phyloP scores from a whole-genome alignment of 2,329 filamentous ascomycete genomes.

The Cladosporium sp. region DNA sequence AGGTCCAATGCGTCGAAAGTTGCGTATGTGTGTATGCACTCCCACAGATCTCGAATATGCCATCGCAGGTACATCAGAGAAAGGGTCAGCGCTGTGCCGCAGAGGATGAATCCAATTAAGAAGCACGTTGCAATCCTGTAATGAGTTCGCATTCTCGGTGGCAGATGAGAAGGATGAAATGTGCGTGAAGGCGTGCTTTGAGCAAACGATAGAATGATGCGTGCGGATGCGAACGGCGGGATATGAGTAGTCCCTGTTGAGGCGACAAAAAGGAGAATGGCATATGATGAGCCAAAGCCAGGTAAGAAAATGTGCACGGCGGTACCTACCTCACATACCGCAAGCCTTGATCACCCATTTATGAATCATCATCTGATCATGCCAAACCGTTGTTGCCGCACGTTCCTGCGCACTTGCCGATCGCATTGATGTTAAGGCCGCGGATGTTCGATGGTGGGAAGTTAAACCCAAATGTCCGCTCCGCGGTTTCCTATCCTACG shows the following conservation, averaged over 20 bases:
- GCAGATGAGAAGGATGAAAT: not conserved
- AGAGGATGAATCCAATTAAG: not conserved
- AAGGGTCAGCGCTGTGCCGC: not conserved
- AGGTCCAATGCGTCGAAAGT: conserved; percentile 17
- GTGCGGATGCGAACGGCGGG: not conserved
- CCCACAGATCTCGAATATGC: conserved; percentile 19
- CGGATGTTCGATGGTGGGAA: not conserved
- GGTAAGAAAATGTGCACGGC: too few species aligned
- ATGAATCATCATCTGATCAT: not conserved
- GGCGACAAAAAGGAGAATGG: not conserved
- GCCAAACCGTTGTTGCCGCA: not conserved
- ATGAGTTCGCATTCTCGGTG: not conserved
- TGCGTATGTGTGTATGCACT: conserved; percentile 21
- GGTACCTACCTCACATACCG: not conserved
- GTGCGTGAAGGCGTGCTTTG: not conserved
- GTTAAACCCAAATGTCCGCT: not conserved
- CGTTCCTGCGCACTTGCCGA: not conserved
- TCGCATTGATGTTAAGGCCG: not conserved
- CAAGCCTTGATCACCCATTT: not conserved
- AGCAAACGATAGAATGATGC: not conserved
- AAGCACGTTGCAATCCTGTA: not conserved
- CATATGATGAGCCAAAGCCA: not conserved
- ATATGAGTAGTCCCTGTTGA: not conserved
- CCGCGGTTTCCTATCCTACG: not conserved
- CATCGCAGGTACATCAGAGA: conserved; percentile 12